These are phyloP conservation scores for Thelephora terrestris DNA, from an alignment of 1,284 basidiomycete species.

Conservation along the genomic window DNA sequence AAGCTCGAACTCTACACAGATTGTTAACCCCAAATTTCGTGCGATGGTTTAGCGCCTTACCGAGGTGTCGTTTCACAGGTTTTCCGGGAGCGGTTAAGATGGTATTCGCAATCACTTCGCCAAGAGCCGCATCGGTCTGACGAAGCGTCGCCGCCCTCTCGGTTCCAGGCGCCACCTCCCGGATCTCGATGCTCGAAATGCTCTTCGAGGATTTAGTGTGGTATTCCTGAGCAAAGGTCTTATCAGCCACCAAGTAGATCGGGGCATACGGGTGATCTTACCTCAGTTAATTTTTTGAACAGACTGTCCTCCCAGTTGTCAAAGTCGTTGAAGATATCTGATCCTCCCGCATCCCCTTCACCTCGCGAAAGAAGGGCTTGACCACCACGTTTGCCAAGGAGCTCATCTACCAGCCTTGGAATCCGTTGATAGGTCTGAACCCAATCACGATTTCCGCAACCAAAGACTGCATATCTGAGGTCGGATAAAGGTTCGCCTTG, in stretches of 20 bases:
- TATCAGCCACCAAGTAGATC: no score
- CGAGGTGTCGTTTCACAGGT: constrained; percentile 35
- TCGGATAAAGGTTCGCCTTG: constrained; percentile 24
- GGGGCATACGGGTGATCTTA: constrained; percentile 11
- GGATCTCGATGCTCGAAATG: constrained; percentile 17
- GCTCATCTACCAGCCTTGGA: constrained; percentile 32
- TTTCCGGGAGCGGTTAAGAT: constrained; percentile 29
- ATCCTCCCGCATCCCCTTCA: constrained; percentile 32
- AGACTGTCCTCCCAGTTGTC: constrained; percentile 34
- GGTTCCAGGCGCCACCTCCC: constrained; percentile 24
- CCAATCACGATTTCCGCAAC: constrained; percentile 48
- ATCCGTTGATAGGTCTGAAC: constrained; percentile 40
- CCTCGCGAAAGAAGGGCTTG: constrained; percentile 30
- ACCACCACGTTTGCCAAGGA: constrained; percentile 30
- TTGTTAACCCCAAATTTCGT: background rate
- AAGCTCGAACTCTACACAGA: constrained; percentile 30
- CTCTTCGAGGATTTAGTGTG: constrained; percentile 10
- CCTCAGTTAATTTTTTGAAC: constrained; percentile 29
- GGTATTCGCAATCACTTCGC: constrained; percentile 30
- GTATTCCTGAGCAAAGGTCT: constrained; percentile 21
- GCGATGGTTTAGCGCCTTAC: constrained; percentile 12
- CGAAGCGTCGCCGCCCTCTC: constrained; percentile 28
- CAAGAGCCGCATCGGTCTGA: constrained; percentile 30
- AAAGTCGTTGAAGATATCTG: constrained; percentile 35
- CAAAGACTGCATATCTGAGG: constrained; percentile 39